Percentiles rank a stretch among this genome's conserved stretches.
Evolutionary conservation across 495 filamentous ascomycete species (phyloP).

Genomic region (Delitschia confertaspora): DNA sequence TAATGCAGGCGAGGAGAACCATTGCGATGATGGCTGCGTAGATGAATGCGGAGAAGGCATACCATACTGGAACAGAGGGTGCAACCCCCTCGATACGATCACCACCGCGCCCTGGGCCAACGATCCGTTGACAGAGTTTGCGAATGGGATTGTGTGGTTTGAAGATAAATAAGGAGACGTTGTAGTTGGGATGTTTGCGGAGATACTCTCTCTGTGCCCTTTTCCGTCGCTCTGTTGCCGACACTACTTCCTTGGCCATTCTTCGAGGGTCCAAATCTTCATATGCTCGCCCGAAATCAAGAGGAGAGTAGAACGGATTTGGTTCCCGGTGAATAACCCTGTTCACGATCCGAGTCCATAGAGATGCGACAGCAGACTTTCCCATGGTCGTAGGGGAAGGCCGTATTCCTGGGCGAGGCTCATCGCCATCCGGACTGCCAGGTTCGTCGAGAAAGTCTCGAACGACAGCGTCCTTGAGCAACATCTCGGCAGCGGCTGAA

Average conservation of each 20-base stretch:
- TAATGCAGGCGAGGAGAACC: slow-evolving; percentile 90
- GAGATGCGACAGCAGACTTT: slow-evolving; percentile 39
- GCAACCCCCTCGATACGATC: slow-evolving; percentile 79
- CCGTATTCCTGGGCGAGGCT: slow-evolving; percentile 19
- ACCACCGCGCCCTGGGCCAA: slow-evolving; percentile 80
- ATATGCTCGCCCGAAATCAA: slow-evolving; percentile 61
- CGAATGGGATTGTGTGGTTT: slow-evolving; percentile 64
- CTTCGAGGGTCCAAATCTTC: slow-evolving; percentile 73
- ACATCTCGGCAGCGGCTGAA: slow-evolving; percentile 82
- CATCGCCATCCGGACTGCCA: slow-evolving; percentile 10
- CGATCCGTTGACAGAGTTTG: slow-evolving; percentile 76
- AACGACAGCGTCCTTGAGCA: slow-evolving; percentile 90
- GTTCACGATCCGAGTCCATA: slow-evolving; percentile 48
- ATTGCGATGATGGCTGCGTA: slow-evolving; percentile 93
- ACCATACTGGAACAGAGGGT: slow-evolving; percentile 83
- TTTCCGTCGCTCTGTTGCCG: slow-evolving; percentile 70
- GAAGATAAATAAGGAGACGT: slow-evolving; percentile 86
- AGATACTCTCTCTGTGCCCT: slow-evolving; percentile 86
- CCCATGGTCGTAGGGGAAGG: slow-evolving; percentile 31
- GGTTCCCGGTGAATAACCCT: slow-evolving; percentile 59
- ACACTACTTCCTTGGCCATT: slow-evolving; percentile 83
- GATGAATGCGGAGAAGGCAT: slow-evolving; percentile 83
- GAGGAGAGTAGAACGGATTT: slow-evolving; percentile 89
- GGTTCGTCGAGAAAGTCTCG: slow-evolving; percentile 86
- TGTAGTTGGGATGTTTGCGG: slow-evolving; percentile 78